These are phyloP conservation scores for Calonectria multiphialidica DNA, from an alignment of 2,329 filamentous ascomycete genomes.

Conservation along the genomic window DNA sequence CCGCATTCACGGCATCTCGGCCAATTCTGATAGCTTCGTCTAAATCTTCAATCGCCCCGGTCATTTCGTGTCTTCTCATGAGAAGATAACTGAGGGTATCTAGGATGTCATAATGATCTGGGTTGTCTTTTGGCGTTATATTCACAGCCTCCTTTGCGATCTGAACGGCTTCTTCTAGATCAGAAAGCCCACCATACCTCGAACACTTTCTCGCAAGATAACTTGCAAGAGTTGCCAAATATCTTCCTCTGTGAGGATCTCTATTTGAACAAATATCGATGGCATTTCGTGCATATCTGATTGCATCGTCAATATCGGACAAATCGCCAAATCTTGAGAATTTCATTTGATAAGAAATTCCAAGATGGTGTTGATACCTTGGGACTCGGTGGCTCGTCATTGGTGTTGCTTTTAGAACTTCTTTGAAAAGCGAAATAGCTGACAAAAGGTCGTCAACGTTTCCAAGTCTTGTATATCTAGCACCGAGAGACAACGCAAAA, in stretches of 20 bases:
- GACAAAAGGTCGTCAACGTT: not conserved
- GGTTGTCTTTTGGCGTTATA: not conserved
- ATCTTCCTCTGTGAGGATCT: not conserved
- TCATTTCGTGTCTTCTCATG: conserved; percentile 16
- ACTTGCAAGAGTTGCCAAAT: not conserved
- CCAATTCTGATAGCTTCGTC: not conserved
- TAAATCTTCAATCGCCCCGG: not conserved
- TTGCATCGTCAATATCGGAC: not conserved
- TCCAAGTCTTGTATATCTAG: not conserved
- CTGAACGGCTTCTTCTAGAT: not conserved
- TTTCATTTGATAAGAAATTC: not conserved
- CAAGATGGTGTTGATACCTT: not conserved
- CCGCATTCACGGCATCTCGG: not conserved
- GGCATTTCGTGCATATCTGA: not conserved
- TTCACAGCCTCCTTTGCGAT: not conserved
- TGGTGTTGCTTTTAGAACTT: not conserved
- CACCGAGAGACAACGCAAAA: not conserved
- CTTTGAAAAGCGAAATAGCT: not conserved
- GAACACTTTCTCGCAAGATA: not conserved
- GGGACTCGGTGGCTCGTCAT: no score
- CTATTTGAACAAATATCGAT: not conserved
- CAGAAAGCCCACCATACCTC: not conserved
- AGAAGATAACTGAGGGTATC: conserved; percentile 21
- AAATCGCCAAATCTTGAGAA: not conserved
- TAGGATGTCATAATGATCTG: not conserved